Evolutionary conservation across 352 stramenopile genomes (phyloP), one percentile per base, ranked within the genome.

Genomic region (Phytophthora citrophthora): DNA sequence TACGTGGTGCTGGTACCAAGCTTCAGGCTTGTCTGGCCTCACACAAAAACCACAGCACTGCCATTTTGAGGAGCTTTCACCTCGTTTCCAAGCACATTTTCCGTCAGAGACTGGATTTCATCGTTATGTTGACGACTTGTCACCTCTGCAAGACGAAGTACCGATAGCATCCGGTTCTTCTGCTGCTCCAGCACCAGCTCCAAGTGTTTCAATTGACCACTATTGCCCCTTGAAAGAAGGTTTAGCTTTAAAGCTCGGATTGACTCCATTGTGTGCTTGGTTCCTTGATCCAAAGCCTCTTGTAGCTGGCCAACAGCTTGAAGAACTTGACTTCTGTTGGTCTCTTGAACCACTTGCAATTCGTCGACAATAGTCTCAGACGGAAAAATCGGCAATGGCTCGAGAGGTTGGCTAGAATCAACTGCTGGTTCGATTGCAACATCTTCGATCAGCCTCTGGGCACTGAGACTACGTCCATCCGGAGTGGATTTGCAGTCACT

Each of bases 121-220:
- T 36, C 27, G 4, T 53, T 48, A 43, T 61, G 55, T 46, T 56
- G 52, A 6, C 20, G 34, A 11, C 48, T 48, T 0, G 20, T 48
- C 24, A 66, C 64, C 18, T 65, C 36, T 4, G 31, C 59, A 15
- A 64, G 39, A 27, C 38, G 53, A 54, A 73, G 29, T 7, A 43
- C 45, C 5, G 51, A 44, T 13, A 61, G 11, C 5, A 73, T 3
- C 29, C 47, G 59, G 8, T 64, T 39, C 10, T 46, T 61, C 27
- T 69, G 64, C 11, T 70, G 34, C 31, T 57, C 23, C 47, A 69
- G 5, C 4, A 64, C 46, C 4, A 61, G 11, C 3, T 36, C n/a
- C 41, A 57, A 18, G 38, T 57, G 13, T 15, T 60, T 63, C 7
- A 27, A 6, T 1, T 49, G 13, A 4, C 32, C 26, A 24, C 9